Base-by-base conservation (phyloP, 2,329 filamentous ascomycete genomes). In the Neofusicoccum laricinum region DNA sequence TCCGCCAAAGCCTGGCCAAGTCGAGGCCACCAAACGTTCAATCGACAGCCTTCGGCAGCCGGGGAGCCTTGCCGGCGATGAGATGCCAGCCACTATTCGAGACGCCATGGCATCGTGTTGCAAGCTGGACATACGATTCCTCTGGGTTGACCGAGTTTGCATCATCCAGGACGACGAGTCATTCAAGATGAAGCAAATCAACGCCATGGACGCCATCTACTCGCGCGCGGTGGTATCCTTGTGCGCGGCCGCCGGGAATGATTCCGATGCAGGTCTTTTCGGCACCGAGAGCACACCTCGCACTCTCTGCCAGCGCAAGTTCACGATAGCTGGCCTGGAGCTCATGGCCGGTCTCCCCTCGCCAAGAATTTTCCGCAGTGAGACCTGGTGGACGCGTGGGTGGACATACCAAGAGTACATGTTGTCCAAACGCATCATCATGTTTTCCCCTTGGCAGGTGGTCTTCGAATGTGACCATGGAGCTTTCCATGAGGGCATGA, bases 131-230 rank as follows among this genome's bases (percentile, higher is more conserved):
- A 10, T 45, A 43, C n/a, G 17, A 7, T 32, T 21, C 40, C 30
- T 57, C 15, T 57, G 61, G 61, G 40, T 55, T 6, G 49, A 57
- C n/a, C 19, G 15, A 14, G 19, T 64, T 3, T 64, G 49, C 45
- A 64, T 64, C 48, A 41, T 57, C 3, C 61, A 64, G 30, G 61
- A 64, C 30, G 50, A 64, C n/a, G n/a, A 4, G 38, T n/a, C 17
- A 12, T 11, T 43, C n/a, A 57, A 57, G 34, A 30, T 45, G n/a
- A 15, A 19, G 25, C 38, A 64, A 8, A 64, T 64, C n/a, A 43
- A 48, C 15, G 15, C 50, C 14, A 64, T 64, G 61, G 50, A 58
- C 25, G 8, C 15, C 15, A 64, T 64, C 12, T 64, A 48, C 21
- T 48, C 19, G 10, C 19, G 17, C 45, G 45, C 45, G 4, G 45